Evolutionary conservation across 805 yeast species (phyloP).

Genomic region (Pichia membranifaciens): DNA sequence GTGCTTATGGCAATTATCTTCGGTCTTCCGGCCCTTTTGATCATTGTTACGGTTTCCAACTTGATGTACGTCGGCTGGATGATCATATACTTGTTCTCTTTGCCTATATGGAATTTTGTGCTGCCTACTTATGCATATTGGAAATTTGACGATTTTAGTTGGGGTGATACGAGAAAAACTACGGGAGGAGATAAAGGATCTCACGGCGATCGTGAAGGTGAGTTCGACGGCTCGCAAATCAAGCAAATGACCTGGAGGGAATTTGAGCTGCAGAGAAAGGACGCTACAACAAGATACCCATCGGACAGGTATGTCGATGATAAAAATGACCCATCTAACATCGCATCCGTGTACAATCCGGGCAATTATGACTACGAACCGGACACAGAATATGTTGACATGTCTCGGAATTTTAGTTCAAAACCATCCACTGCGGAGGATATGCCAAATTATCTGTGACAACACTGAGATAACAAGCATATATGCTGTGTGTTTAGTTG

Average conservation of each 20-base stretch:
- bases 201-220: conserved; percentile 70
- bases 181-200: conserved; percentile 62
- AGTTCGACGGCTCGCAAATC: conserved; percentile 86
- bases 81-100: conserved; percentile 66
- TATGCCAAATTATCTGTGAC: too few species aligned
- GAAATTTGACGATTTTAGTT: conserved; percentile 93
- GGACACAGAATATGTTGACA: conserved; percentile 15
- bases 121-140: conserved; percentile 84
- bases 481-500: too few species aligned
- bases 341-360: conserved; percentile 26
- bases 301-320: neutral
- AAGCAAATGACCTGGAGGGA: conserved; percentile 94
- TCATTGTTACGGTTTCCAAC: conserved; percentile 74
- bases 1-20: conserved; percentile 70
- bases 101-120: conserved; percentile 92
- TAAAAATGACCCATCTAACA: neutral
- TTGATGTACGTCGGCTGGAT: conserved; percentile 72
- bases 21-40: conserved; percentile 80
- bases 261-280: conserved; percentile 62
- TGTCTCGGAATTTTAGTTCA: conserved; percentile 7
- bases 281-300: conserved; percentile 10
- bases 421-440: too few species aligned
- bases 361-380: conserved; percentile 14
- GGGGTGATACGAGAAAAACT: conserved; percentile 93
- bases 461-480: too few species aligned